Percentiles rank a stretch among this genome's conserved stretches.
Conservation (phyloP, 192 early-diverging fungal species). For the Backusella tuberculispora region DNA sequence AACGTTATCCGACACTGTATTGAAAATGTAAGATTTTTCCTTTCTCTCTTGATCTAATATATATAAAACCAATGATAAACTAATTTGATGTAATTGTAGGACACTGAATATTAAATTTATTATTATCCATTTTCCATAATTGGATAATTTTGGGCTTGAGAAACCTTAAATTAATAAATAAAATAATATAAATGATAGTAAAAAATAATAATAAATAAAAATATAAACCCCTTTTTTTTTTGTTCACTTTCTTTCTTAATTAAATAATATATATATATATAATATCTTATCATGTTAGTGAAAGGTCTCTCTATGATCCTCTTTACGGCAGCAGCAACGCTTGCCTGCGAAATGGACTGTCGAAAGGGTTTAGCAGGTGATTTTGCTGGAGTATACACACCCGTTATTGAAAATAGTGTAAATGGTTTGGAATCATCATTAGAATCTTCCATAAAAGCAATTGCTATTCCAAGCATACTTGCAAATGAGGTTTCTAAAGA, state of each 20-base stretch:
- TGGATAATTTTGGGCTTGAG: constrained; percentile 11
- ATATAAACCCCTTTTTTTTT: constrained; percentile 12
- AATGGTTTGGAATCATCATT: constrained; percentile 27
- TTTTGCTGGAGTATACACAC: constrained; percentile 49
- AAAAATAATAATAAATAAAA: background rate
- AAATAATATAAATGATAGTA: constrained; percentile 2
- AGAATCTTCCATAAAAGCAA: constrained; percentile 27
- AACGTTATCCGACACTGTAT: constrained; percentile 39
- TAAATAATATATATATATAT: constrained; percentile 9
- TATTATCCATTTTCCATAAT: constrained; percentile 14
- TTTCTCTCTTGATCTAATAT: background rate
- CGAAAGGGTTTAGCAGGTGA: constrained; percentile 50
- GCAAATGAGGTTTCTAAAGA: constrained; percentile 25
- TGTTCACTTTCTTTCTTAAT: constrained; percentile 5
- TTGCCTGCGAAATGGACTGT: constrained; percentile 57
- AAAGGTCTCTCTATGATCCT: constrained; percentile 11
- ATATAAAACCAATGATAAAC: background rate
- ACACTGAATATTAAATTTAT: constrained; percentile 25
- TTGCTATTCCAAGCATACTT: constrained; percentile 32
- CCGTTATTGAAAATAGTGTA: constrained; percentile 41
- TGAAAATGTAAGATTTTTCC: constrained; percentile 34
- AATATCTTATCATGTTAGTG: constrained; percentile 16
- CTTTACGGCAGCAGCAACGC: constrained; percentile 14
- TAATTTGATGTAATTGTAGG: constrained; percentile 7
- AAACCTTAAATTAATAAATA: constrained; percentile 11